Conservation (phyloP, 2,329 filamentous ascomycete genomes). For the Pezicula radicicola region DNA sequence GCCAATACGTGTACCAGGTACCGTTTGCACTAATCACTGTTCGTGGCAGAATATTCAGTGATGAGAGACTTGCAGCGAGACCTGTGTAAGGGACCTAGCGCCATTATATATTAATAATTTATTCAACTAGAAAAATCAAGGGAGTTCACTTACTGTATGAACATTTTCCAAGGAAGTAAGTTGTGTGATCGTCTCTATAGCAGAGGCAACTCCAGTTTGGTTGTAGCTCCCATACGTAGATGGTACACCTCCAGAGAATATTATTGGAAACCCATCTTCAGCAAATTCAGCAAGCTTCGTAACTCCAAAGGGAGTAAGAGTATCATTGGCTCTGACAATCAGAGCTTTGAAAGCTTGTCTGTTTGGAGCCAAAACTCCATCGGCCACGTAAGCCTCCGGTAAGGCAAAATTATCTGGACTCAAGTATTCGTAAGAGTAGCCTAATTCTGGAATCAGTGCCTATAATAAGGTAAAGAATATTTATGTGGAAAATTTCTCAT, state of each 20-base stretch:
- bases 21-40: constrained; percentile 23
- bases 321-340: constrained; percentile 33
- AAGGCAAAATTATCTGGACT: constrained; percentile 40
- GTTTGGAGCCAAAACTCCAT: constrained; percentile 34
- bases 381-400: constrained; percentile 31
- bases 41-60: constrained; percentile 29
- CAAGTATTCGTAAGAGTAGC: constrained; percentile 34
- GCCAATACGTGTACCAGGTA: constrained; percentile 35
- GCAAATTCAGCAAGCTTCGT: constrained; percentile 32
- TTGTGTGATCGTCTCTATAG: constrained; percentile 19
- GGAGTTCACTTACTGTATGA: constrained; percentile 15
- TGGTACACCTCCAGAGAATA: constrained; percentile 35
- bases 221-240: constrained; percentile 18
- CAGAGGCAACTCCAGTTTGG: constrained; percentile 6
- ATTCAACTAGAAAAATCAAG: too few relatives aligned
- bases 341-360: constrained; percentile 40
- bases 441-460: not conserved
- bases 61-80: constrained; percentile 28
- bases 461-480: too few relatives aligned
- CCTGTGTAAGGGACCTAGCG: constrained; percentile 20
- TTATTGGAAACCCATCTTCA: constrained; percentile 36
- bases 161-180: constrained; percentile 31
- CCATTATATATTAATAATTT: too few relatives aligned
- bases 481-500: not conserved
- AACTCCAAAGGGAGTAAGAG: constrained; percentile 32